Evolutionary conservation across 2,329 filamentous ascomycete species (phyloP).

Genomic region (Xylaria sp.): DNA sequence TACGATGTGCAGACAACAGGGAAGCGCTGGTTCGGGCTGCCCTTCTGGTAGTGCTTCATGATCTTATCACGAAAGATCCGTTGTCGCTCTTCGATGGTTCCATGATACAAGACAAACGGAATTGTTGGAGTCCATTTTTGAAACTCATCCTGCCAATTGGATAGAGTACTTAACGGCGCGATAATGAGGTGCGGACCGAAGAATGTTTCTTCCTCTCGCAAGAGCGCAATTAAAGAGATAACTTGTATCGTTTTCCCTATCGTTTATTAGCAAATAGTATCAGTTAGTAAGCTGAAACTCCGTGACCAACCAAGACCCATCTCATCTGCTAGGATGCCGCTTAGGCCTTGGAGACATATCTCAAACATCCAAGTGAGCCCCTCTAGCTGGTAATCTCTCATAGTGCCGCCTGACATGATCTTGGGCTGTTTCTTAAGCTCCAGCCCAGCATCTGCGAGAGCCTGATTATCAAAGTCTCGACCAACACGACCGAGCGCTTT

Average conservation of each 20-base stretch:
- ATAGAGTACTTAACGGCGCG: conserved; percentile 88
- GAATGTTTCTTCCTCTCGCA: conserved; percentile 87
- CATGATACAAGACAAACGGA: conserved; percentile 91
- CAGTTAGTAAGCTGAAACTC: neutral
- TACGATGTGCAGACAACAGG: conserved; percentile 95
- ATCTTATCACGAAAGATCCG: conserved; percentile 79
- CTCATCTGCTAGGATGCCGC: conserved; percentile 91
- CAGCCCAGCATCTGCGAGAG: conserved; percentile 72
- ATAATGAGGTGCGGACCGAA: conserved; percentile 89
- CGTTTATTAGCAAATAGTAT: conserved; percentile 17
- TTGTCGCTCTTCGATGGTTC: conserved; percentile 80
- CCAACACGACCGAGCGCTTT: conserved; percentile 71
- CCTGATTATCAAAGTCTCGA: conserved; percentile 68
- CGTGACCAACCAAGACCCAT: conserved; percentile 79
- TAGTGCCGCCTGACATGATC: conserved; percentile 85
- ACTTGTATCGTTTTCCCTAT: conserved; percentile 90
- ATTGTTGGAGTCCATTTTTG: conserved; percentile 89
- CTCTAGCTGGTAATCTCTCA: conserved; percentile 94
- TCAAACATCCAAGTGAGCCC: conserved; percentile 97
- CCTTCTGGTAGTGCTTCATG: conserved; percentile 72
- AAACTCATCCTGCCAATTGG: conserved; percentile 97
- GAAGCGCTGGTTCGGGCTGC: conserved; percentile 73
- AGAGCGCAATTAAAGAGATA: conserved; percentile 85
- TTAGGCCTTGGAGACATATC: conserved; percentile 81
- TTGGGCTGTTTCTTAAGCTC: conserved; percentile 87